Evolutionary conservation across 2,329 filamentous ascomycete species (phyloP).

Genomic region (Epichloe gansuensis): DNA sequence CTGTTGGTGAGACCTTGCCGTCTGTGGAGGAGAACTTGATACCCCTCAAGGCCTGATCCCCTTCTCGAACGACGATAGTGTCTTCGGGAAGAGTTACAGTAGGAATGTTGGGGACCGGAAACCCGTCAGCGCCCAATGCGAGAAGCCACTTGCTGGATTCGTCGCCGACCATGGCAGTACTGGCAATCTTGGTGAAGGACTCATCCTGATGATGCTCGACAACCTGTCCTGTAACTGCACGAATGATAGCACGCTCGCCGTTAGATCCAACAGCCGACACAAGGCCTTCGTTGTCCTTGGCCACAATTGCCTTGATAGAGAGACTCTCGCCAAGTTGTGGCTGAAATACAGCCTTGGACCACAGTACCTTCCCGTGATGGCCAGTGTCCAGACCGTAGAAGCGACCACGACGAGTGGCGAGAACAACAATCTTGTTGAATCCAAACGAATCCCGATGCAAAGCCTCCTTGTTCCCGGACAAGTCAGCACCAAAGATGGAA

Average conservation of each 20-base stretch:
- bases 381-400: slow-evolving; percentile 70
- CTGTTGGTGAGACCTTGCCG: slow-evolving; percentile 28
- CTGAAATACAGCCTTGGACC: slow-evolving; percentile 55
- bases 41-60: slow-evolving; percentile 39
- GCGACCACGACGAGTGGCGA: slow-evolving; percentile 68
- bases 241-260: slow-evolving; percentile 48
- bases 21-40: slow-evolving; percentile 36
- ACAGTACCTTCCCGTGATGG: slow-evolving; percentile 59
- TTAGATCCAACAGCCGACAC: slow-evolving; percentile 46
- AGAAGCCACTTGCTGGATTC: slow-evolving; percentile 40
- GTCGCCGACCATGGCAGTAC: slow-evolving; percentile 40
- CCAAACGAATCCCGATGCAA: slow-evolving; percentile 67
- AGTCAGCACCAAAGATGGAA: slow-evolving; percentile 47
- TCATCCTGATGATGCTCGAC: slow-evolving; percentile 4
- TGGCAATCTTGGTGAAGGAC: slow-evolving; percentile 11
- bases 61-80: slow-evolving; percentile 39
- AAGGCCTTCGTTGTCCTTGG: slow-evolving; percentile 41
- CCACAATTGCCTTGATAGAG: slow-evolving; percentile 54
- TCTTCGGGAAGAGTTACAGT: slow-evolving; percentile 35
- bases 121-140: slow-evolving; percentile 37
- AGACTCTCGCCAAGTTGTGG: slow-evolving; percentile 43
- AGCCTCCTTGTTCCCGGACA: slow-evolving; percentile 28
- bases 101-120: slow-evolving; percentile 31
- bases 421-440: slow-evolving; percentile 71
- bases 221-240: slow-evolving; percentile 38